These are phyloP conservation scores for Ailanthus altissimus DNA, from an alignment of 345 rosid genomes.

Conservation along the genomic window DNA sequence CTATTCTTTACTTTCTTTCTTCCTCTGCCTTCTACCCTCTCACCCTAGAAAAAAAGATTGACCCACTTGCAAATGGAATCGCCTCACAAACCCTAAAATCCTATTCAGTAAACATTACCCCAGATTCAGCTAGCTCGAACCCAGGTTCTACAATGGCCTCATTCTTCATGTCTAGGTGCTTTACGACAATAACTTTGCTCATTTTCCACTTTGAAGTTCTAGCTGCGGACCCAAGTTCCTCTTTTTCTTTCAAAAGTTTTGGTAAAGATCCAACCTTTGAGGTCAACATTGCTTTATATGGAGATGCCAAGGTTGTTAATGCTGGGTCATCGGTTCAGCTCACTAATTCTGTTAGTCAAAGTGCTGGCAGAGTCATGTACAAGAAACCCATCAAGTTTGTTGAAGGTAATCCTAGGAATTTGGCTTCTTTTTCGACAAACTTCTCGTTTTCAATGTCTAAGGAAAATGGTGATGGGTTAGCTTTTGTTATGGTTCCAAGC, in stretches of 20 bases:
- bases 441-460: slow-evolving; percentile 63
- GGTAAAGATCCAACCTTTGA: slow-evolving; percentile 53
- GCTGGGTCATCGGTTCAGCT: slow-evolving; percentile 62
- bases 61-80: slow-evolving; percentile 38
- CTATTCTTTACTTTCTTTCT: slow-evolving; percentile 31
- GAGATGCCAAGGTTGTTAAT: slow-evolving; percentile 56
- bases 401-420: slow-evolving; percentile 46
- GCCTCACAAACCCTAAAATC: slow-evolving; percentile 33
- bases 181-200: slow-evolving; percentile 33
- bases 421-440: slow-evolving; percentile 58
- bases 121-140: slow-evolving; percentile 35
- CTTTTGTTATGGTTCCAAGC: slow-evolving; percentile 62
- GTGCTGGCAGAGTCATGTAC: slow-evolving; percentile 59
- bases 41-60: slow-evolving; percentile 28
- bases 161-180: slow-evolving; percentile 33
- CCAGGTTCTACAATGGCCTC: slow-evolving; percentile 51
- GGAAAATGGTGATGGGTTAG: slow-evolving; percentile 56
- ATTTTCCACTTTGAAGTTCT: slow-evolving; percentile 37
- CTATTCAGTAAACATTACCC: slow-evolving; percentile 2
- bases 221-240: slow-evolving; percentile 41
- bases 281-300: slow-evolving; percentile 55
- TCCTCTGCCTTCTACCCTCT: slow-evolving; percentile 21
- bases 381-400: slow-evolving; percentile 67
- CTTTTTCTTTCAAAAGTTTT: slow-evolving; percentile 52
- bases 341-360: slow-evolving; percentile 43